A percentile compares a stretch with the other conserved stretches of the same genome.
phyloP scores from a whole-genome alignment of 2,329 filamentous ascomycete genomes.

The Botryotinia narcissicola region DNA sequence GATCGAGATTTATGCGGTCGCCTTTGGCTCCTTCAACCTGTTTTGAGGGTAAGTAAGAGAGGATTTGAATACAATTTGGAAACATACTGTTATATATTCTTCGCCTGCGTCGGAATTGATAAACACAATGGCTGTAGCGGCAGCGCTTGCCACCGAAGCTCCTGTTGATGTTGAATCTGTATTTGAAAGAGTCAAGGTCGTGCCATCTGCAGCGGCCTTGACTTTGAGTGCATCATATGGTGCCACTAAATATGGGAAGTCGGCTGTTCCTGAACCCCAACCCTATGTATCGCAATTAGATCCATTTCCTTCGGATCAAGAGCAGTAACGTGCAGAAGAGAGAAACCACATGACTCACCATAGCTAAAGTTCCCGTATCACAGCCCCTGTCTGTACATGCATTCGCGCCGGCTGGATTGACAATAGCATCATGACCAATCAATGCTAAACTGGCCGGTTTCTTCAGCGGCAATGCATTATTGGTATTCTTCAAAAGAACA shows the following conservation, averaged over 20 bases:
- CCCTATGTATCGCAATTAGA: constrained; percentile 4
- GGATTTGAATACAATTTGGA: not conserved
- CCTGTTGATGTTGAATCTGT: constrained; percentile 46
- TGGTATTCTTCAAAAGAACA: constrained; percentile 67
- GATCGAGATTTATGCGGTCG: constrained; percentile 62
- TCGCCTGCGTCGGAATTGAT: constrained; percentile 71
- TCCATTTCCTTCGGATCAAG: not conserved
- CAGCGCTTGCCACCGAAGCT: constrained; percentile 31
- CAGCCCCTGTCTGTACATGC: constrained; percentile 61
- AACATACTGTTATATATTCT: constrained; percentile 49
- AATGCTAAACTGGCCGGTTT: constrained; percentile 54
- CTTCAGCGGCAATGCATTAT: constrained; percentile 54
- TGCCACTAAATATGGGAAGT: constrained; percentile 43
- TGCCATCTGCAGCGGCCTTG: constrained; percentile 52
- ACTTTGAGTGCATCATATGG: constrained; percentile 60
- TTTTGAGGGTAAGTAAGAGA: not conserved
- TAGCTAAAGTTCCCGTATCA: constrained; percentile 60
- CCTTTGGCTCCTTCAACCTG: constrained; percentile 45
- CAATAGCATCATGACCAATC: constrained; percentile 61
- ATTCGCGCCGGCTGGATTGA: constrained; percentile 62
- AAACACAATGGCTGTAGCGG: constrained; percentile 66
- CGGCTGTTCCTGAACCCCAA: constrained; percentile 11
- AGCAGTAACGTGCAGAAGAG: not conserved
- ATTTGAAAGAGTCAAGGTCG: constrained; percentile 52
- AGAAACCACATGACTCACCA: constrained; percentile 44